Conservation (phyloP, 805 yeast genomes). For the Ogataea parapolymorpha region DNA sequence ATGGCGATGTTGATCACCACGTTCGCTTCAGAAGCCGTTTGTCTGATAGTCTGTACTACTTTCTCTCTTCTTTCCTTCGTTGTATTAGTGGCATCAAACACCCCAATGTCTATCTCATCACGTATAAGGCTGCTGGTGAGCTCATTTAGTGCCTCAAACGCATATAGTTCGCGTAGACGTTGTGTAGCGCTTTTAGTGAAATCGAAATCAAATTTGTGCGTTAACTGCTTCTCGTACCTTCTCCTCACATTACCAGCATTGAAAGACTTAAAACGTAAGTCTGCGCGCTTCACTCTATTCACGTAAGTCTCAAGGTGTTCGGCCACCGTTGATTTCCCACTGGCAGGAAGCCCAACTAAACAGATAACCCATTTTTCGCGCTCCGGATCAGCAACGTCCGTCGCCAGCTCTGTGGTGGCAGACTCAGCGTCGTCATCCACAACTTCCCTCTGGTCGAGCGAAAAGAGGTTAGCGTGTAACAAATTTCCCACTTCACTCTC, state of each 20-base stretch:
- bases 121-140: constrained; percentile 67
- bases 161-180: constrained; percentile 83
- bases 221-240: constrained; percentile 25
- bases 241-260: constrained; percentile 55
- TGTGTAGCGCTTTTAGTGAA: constrained; percentile 42
- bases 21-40: constrained; percentile 45
- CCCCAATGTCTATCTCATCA: constrained; percentile 87
- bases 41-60: constrained; percentile 51
- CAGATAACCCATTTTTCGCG: constrained; percentile 32
- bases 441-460: constrained; percentile 19
- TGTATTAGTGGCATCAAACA: constrained; percentile 70
- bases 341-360: constrained; percentile 84
- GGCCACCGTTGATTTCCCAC: constrained; percentile 70
- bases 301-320: constrained; percentile 27
- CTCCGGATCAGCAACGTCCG: constrained; percentile 7
- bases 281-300: constrained; percentile 8
- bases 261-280: constrained; percentile 33
- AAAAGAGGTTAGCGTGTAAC: constrained; percentile 22
- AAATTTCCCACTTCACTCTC: constrained; percentile 30
- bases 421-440: constrained; percentile 12
- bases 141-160: constrained; percentile 84
- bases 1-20: constrained; percentile 46
- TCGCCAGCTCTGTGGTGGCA: constrained; percentile 5
- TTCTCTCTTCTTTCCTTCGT: constrained; percentile 56
- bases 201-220: constrained; percentile 27